These are phyloP conservation scores for Phytophthora palmivora DNA, from an alignment of 352 stramenopile genomes.

Conservation along the genomic window DNA sequence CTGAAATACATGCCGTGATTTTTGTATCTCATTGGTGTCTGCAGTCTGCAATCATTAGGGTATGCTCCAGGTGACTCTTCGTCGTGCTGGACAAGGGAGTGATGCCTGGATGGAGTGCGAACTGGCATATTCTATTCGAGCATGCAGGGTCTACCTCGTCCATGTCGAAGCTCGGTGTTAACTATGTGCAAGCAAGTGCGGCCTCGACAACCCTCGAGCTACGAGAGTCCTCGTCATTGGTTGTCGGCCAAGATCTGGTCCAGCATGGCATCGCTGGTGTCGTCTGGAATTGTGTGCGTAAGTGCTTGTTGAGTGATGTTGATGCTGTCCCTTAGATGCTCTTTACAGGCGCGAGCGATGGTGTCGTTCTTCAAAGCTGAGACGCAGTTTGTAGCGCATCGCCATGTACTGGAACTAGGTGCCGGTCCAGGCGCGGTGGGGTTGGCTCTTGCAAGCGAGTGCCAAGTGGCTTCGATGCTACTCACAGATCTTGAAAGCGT, in stretches of 20 bases:
- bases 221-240: conserved; percentile 9
- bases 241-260: conserved; percentile 56
- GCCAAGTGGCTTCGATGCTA: conserved; percentile 40
- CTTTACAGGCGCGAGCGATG: conserved; percentile 51
- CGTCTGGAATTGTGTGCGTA: conserved; percentile 78
- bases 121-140: conserved; percentile 52
- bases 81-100: neutral
- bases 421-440: conserved; percentile 62
- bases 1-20: conserved; percentile 33
- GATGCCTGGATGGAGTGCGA: conserved; percentile 21
- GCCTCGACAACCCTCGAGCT: conserved; percentile 38
- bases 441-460: conserved; percentile 41
- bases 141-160: neutral
- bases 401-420: conserved; percentile 63
- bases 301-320: conserved; percentile 8
- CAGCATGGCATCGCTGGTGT: conserved; percentile 66
- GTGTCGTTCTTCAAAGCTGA: conserved; percentile 48
- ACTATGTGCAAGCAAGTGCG: conserved; percentile 67
- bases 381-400: conserved; percentile 31
- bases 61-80: conserved; percentile 26
- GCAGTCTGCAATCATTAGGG: neutral
- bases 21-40: conserved; percentile 23
- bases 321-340: conserved; percentile 10
- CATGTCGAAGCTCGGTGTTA: conserved; percentile 52
- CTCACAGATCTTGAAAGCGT: conserved; percentile 66